Evolutionary conservation across 495 filamentous ascomycete genomes (phyloP).

Genomic region (Pyrenula massariospora): DNA sequence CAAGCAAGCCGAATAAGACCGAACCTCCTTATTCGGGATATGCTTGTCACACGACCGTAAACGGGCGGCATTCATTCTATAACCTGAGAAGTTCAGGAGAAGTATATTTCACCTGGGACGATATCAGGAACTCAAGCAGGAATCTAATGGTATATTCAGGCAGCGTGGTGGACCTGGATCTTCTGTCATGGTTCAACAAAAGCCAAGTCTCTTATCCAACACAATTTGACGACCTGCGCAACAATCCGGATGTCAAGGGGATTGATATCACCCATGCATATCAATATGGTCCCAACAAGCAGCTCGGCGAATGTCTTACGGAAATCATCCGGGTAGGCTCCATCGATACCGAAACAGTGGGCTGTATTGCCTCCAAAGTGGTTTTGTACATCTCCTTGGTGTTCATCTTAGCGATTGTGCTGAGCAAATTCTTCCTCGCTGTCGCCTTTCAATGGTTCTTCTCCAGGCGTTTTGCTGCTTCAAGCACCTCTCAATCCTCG

Average conservation of each 20-base stretch:
- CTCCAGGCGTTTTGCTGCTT: slow-evolving; percentile 65
- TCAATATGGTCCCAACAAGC: slow-evolving; percentile 63
- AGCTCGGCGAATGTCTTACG: slow-evolving; percentile 70
- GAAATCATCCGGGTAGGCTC: slow-evolving; percentile 93
- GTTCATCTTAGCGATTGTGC: slow-evolving; percentile 85
- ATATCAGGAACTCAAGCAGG: slow-evolving; percentile 75
- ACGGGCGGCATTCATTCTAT: slow-evolving; percentile 66
- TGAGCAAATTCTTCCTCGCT: slow-evolving; percentile 80
- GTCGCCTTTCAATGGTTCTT: slow-evolving; percentile 93
- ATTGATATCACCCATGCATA: slow-evolving; percentile 84
- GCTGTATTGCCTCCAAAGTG: slow-evolving; percentile 94
- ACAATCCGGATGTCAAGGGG: slow-evolving; percentile 69
- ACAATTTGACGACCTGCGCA: slow-evolving; percentile 67
- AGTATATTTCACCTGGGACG: slow-evolving; percentile 94
- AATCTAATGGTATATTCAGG: slow-evolving; percentile 91
- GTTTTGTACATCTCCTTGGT: slow-evolving; percentile 90
- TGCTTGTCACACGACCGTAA: slow-evolving; percentile 70
- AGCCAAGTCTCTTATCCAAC: slow-evolving; percentile 68
- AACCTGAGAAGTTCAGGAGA: slow-evolving; percentile 44
- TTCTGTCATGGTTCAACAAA: slow-evolving; percentile 83
- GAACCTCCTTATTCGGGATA: slow-evolving; percentile 71
- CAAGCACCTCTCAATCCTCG: slow-evolving; percentile 56
- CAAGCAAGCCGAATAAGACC: slow-evolving; percentile 60
- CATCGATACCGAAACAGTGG: slow-evolving; percentile 91
- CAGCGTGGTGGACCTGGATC: slow-evolving; percentile 83